Evolutionary conservation across 306 rosid species (phyloP), one percentile per base, ranked within the genome.

Genomic region (Acmispon strigosus): DNA sequence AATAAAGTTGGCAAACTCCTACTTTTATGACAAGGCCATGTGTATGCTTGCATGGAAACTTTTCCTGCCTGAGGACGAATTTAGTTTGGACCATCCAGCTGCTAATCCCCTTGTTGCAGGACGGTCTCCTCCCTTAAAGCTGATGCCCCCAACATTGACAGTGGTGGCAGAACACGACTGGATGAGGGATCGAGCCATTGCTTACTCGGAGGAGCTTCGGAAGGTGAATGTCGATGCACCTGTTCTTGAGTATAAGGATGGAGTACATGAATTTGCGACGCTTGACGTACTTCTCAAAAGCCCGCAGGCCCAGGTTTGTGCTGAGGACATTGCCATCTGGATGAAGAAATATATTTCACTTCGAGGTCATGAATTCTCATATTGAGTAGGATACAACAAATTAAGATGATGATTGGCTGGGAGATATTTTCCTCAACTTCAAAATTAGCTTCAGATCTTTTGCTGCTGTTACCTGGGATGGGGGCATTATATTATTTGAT

Each of bases 141-240:
- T 80, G 55, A 94, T 94, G 97, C 97, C 98, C 34, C 98, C 97
- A 0, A 94, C 98, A 41, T 82, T 94, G 64, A 94, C 98, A n/a
- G 89, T 94, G 19, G 97, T 90, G 81, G 98, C 98, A 6, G 96
- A 94, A 81, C 96, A 76, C 36, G 98, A 90, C 65, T 94, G 97
- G 97, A 94, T 94, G 98, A 84, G 95, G 78, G 98, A 94, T 72
- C 90, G 97, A 4, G 98, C 98, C 79, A 90, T 94, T 76, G 98
- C 98, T 18, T 94, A 90, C 84, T 87, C 98, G 15, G 98, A 90
- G 87, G 97, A 87, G 83, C 95, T 94, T 37, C 90, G 98, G 62
- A 94, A 86, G 84, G 96, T 89, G 58, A 90, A 87, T 19, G 95
- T 94, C 0, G 97, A 90, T 34, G 86, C 98, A 7, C 96, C 97